A percentile compares a stretch with the other conserved stretches of the same genome.
Evolutionary conservation across 345 rosid species (phyloP).

Genomic region (Draba incana): DNA sequence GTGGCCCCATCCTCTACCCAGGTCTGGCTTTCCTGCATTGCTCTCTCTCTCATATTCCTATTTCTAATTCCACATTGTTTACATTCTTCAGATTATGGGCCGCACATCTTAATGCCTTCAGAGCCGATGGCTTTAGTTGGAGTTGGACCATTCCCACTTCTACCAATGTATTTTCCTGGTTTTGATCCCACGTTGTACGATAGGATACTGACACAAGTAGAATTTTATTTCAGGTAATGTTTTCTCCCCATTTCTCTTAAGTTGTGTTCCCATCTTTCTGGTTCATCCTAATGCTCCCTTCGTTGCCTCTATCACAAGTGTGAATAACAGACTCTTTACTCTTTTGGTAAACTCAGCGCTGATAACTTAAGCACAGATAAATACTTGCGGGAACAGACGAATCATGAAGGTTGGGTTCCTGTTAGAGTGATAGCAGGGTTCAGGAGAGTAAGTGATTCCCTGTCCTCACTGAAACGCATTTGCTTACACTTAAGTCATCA

Average conservation of each 20-base stretch:
- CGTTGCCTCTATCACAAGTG: not conserved
- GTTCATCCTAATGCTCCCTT: not conserved
- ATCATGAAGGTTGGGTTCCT: constrained; percentile 87
- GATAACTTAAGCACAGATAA: constrained; percentile 75
- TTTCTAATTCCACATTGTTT: constrained; percentile 2
- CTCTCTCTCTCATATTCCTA: constrained; percentile 12
- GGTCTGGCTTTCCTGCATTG: constrained; percentile 15
- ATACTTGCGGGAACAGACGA: constrained; percentile 77
- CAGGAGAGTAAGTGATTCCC: constrained; percentile 65
- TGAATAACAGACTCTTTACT: constrained; percentile 9
- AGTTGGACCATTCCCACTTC: constrained; percentile 34
- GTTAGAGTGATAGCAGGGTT: constrained; percentile 72
- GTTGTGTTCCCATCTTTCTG: constrained; percentile 10
- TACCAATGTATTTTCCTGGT: constrained; percentile 19
- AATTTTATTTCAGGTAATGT: constrained; percentile 81
- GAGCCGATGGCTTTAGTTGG: constrained; percentile 33
- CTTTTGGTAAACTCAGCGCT: constrained; percentile 51
- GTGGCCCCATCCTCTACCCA: constrained; percentile 40
- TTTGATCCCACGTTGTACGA: constrained; percentile 31
- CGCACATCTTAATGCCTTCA: constrained; percentile 26
- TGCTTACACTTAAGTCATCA: constrained; percentile 14
- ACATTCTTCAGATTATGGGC: constrained; percentile 24
- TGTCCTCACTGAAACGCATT: not conserved
- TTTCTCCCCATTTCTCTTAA: not conserved
- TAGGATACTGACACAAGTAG: constrained; percentile 65